These are phyloP conservation scores for Rubroboletus pulcherrimus DNA, from an alignment of 768 basidiomycete genomes.

Conservation along the genomic window DNA sequence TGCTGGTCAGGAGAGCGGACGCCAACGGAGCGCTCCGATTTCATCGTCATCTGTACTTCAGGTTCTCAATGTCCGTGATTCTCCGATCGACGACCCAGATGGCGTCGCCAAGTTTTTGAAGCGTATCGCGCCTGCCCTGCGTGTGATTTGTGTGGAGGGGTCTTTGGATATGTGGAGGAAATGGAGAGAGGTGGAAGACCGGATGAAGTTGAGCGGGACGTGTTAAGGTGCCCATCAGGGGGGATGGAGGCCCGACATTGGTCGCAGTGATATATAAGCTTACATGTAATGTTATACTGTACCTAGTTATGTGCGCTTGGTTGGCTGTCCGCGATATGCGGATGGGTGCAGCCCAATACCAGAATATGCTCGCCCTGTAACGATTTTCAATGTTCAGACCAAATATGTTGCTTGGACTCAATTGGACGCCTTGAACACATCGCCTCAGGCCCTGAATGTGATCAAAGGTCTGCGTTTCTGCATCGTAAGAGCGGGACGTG, in stretches of 20 bases:
- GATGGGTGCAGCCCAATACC: neutral
- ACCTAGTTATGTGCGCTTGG: neutral
- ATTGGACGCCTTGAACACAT: neutral
- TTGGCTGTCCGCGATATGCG: neutral
- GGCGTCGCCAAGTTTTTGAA: conserved; percentile 26
- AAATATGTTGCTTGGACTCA: neutral
- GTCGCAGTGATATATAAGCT: neutral
- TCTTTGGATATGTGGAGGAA: conserved; percentile 28
- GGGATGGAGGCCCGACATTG: neutral
- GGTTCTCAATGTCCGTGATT: conserved; percentile 29
- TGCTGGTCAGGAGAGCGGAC: neutral
- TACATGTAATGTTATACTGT: conserved; percentile 3
- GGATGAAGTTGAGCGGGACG: conserved; percentile 12
- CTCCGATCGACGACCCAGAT: conserved; percentile 23
- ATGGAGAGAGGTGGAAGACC: conserved; percentile 27
- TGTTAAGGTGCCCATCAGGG: neutral
- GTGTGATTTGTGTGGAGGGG: conserved; percentile 24
- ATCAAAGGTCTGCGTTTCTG: neutral
- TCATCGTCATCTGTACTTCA: conserved; percentile 9
- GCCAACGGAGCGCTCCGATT: neutral
- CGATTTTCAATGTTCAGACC: neutral
- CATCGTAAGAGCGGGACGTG: neutral
- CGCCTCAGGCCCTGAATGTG: neutral
- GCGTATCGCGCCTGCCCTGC: conserved; percentile 22
- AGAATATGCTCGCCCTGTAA: neutral